Conservation (phyloP, 371 early-diverging fungal species). For the Mortierella sp. region DNA sequence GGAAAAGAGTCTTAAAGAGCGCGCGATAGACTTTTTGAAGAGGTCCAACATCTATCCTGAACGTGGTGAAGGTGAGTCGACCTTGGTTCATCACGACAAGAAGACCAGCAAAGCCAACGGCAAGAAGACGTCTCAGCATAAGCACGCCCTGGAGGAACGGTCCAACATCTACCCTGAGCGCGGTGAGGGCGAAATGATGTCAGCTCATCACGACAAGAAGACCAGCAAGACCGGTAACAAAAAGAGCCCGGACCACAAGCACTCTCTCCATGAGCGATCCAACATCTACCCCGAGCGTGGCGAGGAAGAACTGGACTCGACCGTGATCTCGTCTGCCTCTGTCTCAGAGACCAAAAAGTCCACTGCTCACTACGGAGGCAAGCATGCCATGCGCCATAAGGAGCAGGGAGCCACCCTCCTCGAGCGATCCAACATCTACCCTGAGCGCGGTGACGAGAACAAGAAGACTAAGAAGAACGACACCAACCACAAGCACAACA, state of each 20-base stretch:
- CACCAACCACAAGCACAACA: not conserved
- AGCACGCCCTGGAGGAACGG: too few species aligned
- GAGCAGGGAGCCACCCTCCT: not conserved
- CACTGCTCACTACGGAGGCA: not conserved
- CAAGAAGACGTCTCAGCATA: too few species aligned
- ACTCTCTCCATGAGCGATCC: constrained; percentile 1
- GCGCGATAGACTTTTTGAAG: constrained; percentile 10
- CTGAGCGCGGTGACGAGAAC: constrained; percentile 19
- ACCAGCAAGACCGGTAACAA: not conserved
- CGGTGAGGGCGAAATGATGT: not conserved
- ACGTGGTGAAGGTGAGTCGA: not conserved
- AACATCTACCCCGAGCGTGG: not conserved
- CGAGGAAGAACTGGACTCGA: not conserved
- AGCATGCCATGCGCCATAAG: constrained; percentile 6
- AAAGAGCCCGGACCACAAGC: not conserved
- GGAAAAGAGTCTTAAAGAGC: not conserved
- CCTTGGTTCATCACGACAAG: not conserved
- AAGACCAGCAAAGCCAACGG: too few species aligned
- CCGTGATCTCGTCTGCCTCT: not conserved
- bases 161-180: not conserved
- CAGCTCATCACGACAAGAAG: not conserved
- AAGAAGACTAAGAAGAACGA: constrained; percentile 22
- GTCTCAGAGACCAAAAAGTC: not conserved
- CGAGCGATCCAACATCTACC: constrained; percentile 26
- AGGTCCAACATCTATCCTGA: not conserved